Evolutionary conservation across 169 alveolate genomes (phyloP).

Genomic region (Eimeria necatrix): DNA sequence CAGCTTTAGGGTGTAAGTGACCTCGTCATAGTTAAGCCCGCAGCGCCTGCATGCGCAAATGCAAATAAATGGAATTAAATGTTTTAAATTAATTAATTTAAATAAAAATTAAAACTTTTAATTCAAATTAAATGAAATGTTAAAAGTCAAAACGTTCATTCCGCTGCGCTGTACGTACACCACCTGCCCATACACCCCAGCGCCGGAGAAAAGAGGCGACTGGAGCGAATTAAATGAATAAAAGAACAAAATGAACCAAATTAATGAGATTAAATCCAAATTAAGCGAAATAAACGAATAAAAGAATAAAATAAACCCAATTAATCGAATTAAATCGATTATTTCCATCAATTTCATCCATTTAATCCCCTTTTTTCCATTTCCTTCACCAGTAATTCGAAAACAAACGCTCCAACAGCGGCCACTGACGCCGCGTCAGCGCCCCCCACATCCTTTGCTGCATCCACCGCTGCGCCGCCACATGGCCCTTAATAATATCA

Average conservation of each 20-base stretch:
- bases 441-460: constrained; percentile 69
- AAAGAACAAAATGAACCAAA: no score
- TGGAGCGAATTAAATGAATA: background rate
- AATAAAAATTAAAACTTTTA: background rate
- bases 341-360: background rate
- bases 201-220: no score
- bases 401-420: constrained; percentile 2
- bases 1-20: constrained; percentile 88
- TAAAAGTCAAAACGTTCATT: background rate
- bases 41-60: background rate
- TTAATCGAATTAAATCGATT: background rate
- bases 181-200: background rate
- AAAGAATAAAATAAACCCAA: no score
- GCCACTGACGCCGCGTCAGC: constrained; percentile 48
- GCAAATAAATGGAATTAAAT: background rate
- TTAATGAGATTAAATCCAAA: background rate
- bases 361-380: no score
- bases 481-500: constrained; percentile 7
- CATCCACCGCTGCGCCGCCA: constrained; percentile 69
- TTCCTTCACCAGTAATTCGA: constrained; percentile 29
- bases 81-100: background rate
- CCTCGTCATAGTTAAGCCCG: constrained; percentile 86
- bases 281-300: background rate
- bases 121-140: no score
- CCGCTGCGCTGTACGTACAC: background rate